Evolutionary conservation across 768 basidiomycete species (phyloP), one percentile per base, ranked within the genome.

Genomic region (Mycena polygramma): DNA sequence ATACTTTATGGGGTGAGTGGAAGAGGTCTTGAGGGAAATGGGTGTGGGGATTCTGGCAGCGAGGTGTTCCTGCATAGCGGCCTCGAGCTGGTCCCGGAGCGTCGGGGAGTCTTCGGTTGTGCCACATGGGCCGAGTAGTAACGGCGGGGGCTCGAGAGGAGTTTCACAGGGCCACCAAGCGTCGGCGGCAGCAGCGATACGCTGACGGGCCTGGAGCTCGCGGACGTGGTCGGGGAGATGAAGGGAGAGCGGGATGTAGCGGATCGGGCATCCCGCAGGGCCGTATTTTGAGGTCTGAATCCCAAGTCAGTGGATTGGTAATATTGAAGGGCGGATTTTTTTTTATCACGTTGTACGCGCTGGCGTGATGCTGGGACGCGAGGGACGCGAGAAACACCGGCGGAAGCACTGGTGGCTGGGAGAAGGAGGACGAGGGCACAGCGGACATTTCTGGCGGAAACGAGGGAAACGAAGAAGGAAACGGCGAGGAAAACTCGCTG

Each of bases 1-100:
- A 60, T 70, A 94, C 93, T 95, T 94, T 77, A 97, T 93, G 9
- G 95, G 94, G 79, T 95, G 94, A 0, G 92, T 88, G 26, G 87
- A 84, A 3, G 93, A 94, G 1, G 94, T 95, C 76, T 94, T 95
- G 66, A 91, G 75, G 46, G 62, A 61, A 20, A 65, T 36, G 48
- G 71, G 37, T 30, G 63, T 20, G 48, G 24, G 61, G 26, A 51
- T 73, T 63, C 62, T 53, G 57, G 57, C 68, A 45, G 39, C 57
- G 66, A 37, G 66, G 6, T 84, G 79, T 61, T 89, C 84, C 9
- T 85, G 81, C 46, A 92, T 88, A 0, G 91, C 91, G 9, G 84
- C 83, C 66, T 82, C 82, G 6, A 93, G 79, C 69, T 90, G 84
- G 66, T 85, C 80, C 57, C 85, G 62, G 26, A 75, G 63, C 9